phyloP scores from a whole-genome alignment of 2,329 filamentous ascomycete species.

The Chaetothyriales sp. region DNA sequence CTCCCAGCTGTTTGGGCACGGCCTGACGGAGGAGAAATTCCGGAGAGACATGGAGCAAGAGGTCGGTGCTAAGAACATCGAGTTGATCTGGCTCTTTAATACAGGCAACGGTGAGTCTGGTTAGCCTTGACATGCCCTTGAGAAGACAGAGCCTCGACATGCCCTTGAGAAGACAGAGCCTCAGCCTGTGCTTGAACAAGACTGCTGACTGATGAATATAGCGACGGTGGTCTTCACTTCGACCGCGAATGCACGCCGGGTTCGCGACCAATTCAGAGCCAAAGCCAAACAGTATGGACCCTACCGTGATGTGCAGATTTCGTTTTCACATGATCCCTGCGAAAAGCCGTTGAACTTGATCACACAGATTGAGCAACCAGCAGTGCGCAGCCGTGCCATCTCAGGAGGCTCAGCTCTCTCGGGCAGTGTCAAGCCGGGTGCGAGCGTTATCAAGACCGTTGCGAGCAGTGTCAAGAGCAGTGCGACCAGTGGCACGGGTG shows the following conservation, averaged over 20 bases:
- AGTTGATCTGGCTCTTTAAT: slow-evolving; percentile 29
- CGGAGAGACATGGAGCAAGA: slow-evolving; percentile 21
- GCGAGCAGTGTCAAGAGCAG: slow-evolving; percentile 1
- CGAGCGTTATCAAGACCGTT: not conserved
- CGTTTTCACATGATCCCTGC: slow-evolving; percentile 27
- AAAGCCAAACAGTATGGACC: slow-evolving; percentile 17
- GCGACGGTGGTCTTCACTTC: slow-evolving; percentile 26
- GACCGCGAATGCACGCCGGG: slow-evolving; percentile 23
- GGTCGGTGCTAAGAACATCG: slow-evolving; percentile 24
- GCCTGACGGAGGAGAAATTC: slow-evolving; percentile 23
- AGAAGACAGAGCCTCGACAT: not conserved
- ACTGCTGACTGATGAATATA: slow-evolving; percentile 7
- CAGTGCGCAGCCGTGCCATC: not conserved
- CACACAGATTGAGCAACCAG: slow-evolving; percentile 11
- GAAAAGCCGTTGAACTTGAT: slow-evolving; percentile 25
- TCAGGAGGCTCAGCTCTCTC: not conserved
- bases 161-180: slow-evolving; percentile 1
- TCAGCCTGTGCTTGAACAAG: no score
- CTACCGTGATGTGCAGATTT: slow-evolving; percentile 23
- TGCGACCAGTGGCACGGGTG: not conserved
- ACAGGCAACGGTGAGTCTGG: slow-evolving; percentile 26
- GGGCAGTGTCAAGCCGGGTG: slow-evolving; percentile 1
- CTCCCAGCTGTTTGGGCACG: slow-evolving; percentile 24
- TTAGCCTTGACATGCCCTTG: not conserved
- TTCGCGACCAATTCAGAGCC: slow-evolving; percentile 22